phyloP scores from a whole-genome alignment of 352 stramenopile genomes.

The Phytophthora pseudosyringae region DNA sequence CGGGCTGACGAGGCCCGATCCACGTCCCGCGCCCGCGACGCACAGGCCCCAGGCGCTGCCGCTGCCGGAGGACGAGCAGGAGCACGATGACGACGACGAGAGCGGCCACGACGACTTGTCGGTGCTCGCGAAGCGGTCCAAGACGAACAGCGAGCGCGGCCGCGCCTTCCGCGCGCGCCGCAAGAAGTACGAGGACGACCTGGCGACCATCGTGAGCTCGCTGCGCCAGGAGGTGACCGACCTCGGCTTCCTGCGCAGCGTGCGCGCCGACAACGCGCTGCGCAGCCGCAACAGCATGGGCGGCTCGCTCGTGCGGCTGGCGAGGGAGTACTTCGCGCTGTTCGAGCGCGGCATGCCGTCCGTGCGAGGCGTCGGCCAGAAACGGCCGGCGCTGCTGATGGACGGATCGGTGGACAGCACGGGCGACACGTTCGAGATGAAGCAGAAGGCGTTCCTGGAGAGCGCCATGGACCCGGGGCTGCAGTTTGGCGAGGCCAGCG shows the following conservation, averaged over 20 bases:
- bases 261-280: conserved; percentile 52
- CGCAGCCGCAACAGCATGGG: conserved; percentile 36
- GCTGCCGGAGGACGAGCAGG: conserved; percentile 6
- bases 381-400: conserved; percentile 34
- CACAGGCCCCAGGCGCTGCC: background rate
- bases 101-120: background rate
- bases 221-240: conserved; percentile 57
- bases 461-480: conserved; percentile 50
- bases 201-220: conserved; percentile 41
- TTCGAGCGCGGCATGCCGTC: conserved; percentile 54
- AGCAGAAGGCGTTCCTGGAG: conserved; percentile 44
- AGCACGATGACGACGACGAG: background rate
- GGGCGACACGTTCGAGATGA: conserved; percentile 20
- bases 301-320: conserved; percentile 52
- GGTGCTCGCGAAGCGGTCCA: conserved; percentile 35
- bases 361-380: conserved; percentile 27
- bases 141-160: conserved; percentile 74
- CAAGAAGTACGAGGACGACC: conserved; percentile 52
- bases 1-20: conserved; percentile 5
- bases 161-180: conserved; percentile 63
- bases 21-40: no score
- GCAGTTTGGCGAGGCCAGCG: conserved; percentile 32
- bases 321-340: conserved; percentile 55
- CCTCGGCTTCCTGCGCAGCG: conserved; percentile 45
- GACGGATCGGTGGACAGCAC: conserved; percentile 8